Percentiles rank a stretch among this genome's conserved stretches.
Evolutionary conservation across 2,329 filamentous ascomycete genomes (phyloP).

Genomic region (Sporothrix humicola): DNA sequence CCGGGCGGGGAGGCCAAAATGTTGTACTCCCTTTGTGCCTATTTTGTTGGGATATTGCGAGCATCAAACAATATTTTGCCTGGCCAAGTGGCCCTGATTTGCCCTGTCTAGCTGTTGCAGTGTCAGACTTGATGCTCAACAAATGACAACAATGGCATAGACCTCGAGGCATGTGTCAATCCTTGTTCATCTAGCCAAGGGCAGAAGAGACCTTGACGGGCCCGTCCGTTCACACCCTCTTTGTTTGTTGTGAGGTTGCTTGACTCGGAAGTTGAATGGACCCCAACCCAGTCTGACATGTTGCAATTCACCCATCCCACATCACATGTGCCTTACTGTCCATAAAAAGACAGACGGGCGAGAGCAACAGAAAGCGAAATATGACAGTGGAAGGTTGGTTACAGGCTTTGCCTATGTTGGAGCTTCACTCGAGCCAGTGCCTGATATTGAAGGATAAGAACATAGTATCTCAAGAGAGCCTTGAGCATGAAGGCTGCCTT

Average conservation of each 20-base stretch:
- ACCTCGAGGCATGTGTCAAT: not conserved
- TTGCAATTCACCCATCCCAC: not conserved
- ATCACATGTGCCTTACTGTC: not conserved
- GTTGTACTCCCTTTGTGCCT: not conserved
- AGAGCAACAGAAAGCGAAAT: no score
- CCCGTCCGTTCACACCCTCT: conserved; percentile 28
- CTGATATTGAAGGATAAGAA: not conserved
- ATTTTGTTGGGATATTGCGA: not conserved
- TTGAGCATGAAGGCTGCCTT: not conserved
- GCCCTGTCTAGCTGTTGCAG: no score
- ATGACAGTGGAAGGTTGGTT: no score
- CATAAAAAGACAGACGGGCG: not conserved
- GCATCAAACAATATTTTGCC: not conserved
- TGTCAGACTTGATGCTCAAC: not conserved
- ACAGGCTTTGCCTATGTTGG: no score
- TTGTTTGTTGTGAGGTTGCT: not conserved
- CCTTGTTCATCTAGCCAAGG: not conserved
- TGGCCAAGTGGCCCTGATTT: not conserved
- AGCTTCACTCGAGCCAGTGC: no score
- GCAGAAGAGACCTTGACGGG: not conserved
- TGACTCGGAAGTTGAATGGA: not conserved
- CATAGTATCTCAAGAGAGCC: not conserved
- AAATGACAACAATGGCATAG: not conserved
- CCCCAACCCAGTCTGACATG: not conserved
- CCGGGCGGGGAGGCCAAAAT: not conserved